Percentiles rank a stretch among this genome's conserved stretches.
Conservation (phyloP, 2,329 filamentous ascomycete genomes). For the Rhinocladiella similis region DNA sequence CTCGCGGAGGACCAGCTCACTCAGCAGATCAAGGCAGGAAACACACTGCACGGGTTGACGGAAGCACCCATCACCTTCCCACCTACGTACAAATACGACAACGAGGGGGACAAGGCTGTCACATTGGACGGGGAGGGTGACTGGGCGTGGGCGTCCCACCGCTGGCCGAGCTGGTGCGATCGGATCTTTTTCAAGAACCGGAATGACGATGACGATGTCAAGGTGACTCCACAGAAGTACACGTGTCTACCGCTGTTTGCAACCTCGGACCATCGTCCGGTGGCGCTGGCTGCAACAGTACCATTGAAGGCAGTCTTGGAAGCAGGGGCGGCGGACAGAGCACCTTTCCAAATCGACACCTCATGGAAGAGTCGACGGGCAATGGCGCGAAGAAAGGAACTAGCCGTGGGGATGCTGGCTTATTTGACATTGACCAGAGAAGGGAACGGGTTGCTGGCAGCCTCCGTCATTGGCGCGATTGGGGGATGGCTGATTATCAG, state of each 20-base stretch:
- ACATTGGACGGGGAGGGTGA: slow-evolving; percentile 42
- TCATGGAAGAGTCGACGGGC: slow-evolving; percentile 57
- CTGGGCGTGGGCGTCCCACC: slow-evolving; percentile 76
- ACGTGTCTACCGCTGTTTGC: slow-evolving; percentile 72
- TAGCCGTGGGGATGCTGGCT: slow-evolving; percentile 58
- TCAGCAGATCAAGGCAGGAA: slow-evolving; percentile 66
- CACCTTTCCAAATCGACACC: slow-evolving; percentile 60
- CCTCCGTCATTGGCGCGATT: slow-evolving; percentile 36
- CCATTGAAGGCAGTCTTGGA: slow-evolving; percentile 52
- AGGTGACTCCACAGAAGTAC: slow-evolving; percentile 63
- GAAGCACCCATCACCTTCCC: slow-evolving; percentile 78
- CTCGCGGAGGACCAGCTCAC: slow-evolving; percentile 77
- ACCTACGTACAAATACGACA: slow-evolving; percentile 88
- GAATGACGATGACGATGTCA: slow-evolving; percentile 51
- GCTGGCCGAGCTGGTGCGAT: slow-evolving; percentile 93
- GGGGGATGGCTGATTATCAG: slow-evolving; percentile 43
- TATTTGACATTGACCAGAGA: slow-evolving; percentile 54
- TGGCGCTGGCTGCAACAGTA: slow-evolving; percentile 69
- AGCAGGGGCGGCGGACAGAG: slow-evolving; percentile 29
- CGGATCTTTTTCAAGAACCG: slow-evolving; percentile 74
- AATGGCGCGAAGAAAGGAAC: slow-evolving; percentile 58
- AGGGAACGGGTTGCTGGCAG: slow-evolving; percentile 44
- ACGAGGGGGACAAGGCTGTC: slow-evolving; percentile 34
- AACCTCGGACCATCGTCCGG: slow-evolving; percentile 86
- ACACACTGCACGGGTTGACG: slow-evolving; percentile 73